Conservation (phyloP, 164 flowering plant species). For the Macadamia integrifolia region DNA sequence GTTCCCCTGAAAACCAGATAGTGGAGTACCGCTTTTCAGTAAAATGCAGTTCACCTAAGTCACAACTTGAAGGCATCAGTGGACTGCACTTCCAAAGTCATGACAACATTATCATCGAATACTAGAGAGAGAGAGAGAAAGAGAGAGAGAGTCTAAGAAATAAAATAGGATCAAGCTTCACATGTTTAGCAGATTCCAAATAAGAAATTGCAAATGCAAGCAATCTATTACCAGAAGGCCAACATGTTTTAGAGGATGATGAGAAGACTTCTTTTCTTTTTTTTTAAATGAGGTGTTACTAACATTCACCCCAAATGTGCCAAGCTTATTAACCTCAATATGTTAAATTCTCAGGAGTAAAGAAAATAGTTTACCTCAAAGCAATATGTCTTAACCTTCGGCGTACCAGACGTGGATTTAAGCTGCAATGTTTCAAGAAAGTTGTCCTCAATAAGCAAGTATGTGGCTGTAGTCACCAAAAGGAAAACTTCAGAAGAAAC, state of each 20-base stretch:
- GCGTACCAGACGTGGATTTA: conserved; percentile 79
- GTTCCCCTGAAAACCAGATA: conserved; percentile 58
- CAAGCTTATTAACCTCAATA: background rate
- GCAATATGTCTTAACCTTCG: conserved; percentile 81
- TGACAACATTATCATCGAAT: background rate
- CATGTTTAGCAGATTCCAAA: background rate
- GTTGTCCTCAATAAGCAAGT: background rate
- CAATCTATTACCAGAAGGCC: no score
- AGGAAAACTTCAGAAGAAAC: background rate
- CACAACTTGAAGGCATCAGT: conserved; percentile 9
- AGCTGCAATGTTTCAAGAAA: conserved; percentile 37
- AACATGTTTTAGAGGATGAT: no score
- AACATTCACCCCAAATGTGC: background rate
- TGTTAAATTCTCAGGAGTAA: background rate
- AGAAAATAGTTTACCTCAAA: conserved; percentile 46
- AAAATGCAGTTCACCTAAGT: conserved; percentile 8
- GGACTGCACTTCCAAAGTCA: conserved; percentile 7
- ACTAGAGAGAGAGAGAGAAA: background rate
- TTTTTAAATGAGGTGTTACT: background rate
- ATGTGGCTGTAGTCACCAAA: background rate
- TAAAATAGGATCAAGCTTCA: background rate
- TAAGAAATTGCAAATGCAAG: no score
- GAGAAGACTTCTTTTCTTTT: no score
- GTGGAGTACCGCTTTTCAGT: conserved; percentile 14
- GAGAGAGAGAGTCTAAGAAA: background rate